phyloP scores from a whole-genome alignment of 2,329 filamentous ascomycete species.

The Scedosporium aurantiacum region DNA sequence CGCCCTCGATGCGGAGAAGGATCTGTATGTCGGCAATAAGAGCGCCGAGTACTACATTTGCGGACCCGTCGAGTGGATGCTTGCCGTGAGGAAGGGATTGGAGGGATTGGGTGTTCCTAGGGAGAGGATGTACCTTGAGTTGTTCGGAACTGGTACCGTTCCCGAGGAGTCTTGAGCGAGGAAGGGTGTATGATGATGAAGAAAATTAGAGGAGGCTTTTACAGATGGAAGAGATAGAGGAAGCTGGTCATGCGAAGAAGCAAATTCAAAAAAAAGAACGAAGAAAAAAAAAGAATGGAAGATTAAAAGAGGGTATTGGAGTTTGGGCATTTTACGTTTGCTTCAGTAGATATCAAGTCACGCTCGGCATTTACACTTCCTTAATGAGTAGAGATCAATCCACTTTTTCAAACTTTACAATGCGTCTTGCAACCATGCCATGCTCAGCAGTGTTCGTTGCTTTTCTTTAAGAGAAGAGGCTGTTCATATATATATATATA shows the following conservation, averaged over 20 bases:
- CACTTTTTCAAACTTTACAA: neutral
- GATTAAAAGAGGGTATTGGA: neutral
- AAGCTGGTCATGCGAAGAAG: neutral
- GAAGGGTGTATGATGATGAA: neutral
- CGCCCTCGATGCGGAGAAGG: conserved; percentile 36
- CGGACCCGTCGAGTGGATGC: conserved; percentile 62
- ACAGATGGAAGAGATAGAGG: no score
- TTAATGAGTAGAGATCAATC: neutral
- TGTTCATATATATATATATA: no score
- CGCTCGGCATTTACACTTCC: neutral
- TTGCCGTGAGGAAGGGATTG: conserved; percentile 41
- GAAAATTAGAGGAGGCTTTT: no score
- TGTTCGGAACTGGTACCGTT: conserved; percentile 47
- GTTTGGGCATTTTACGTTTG: no score
- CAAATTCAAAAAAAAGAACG: neutral
- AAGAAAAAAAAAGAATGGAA: neutral
- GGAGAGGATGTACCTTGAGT: conserved; percentile 54
- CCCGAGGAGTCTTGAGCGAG: neutral
- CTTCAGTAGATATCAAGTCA: no score
- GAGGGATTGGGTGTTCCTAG: conserved; percentile 41
- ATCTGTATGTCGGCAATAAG: conserved; percentile 43
- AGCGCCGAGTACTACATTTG: conserved; percentile 60
- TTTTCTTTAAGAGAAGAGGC: no score
- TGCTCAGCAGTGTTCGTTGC: no score
- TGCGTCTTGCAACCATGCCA: neutral